A percentile compares a stretch with the other conserved stretches of the same genome.
phyloP scores from a whole-genome alignment of 139 green algal species.

The Coelastrella sp. region DNA sequence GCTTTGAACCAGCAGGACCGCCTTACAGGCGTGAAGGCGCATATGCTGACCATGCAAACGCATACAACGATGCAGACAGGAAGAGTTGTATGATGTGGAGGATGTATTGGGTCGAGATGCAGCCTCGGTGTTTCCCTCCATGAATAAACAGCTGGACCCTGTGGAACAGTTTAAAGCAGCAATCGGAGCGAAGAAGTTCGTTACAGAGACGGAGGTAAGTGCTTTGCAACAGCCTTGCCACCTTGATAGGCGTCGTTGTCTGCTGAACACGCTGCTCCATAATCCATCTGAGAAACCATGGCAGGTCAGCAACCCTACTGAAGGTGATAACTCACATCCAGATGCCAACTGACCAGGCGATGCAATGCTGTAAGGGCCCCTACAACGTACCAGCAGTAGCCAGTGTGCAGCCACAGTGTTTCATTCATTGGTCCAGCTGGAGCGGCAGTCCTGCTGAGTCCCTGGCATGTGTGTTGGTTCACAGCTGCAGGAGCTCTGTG shows the following conservation, averaged over 20 bases:
- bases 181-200: conserved; percentile 74
- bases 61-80: conserved; percentile 7
- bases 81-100: conserved; percentile 74
- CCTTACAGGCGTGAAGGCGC: background rate
- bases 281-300: background rate
- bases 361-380: too few relatives aligned
- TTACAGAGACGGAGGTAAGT: conserved; percentile 79
- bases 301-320: too few relatives aligned
- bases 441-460: too few relatives aligned
- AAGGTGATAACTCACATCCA: too few relatives aligned
- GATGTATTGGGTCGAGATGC: conserved; percentile 75
- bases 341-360: too few relatives aligned
- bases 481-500: too few relatives aligned
- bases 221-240: too few relatives aligned
- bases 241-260: background rate
- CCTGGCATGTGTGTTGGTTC: too few relatives aligned
- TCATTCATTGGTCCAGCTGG: too few relatives aligned
- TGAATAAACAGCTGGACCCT: conserved; percentile 31
- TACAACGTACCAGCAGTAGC: background rate
- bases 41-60: background rate
- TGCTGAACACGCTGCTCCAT: too few relatives aligned
- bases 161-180: conserved; percentile 58
- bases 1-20: background rate
- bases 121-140: conserved; percentile 76
- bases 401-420: background rate